Evolutionary conservation across 306 rosid species (phyloP), one percentile per base, ranked within the genome.

Genomic region (Ochetophila trinervis): DNA sequence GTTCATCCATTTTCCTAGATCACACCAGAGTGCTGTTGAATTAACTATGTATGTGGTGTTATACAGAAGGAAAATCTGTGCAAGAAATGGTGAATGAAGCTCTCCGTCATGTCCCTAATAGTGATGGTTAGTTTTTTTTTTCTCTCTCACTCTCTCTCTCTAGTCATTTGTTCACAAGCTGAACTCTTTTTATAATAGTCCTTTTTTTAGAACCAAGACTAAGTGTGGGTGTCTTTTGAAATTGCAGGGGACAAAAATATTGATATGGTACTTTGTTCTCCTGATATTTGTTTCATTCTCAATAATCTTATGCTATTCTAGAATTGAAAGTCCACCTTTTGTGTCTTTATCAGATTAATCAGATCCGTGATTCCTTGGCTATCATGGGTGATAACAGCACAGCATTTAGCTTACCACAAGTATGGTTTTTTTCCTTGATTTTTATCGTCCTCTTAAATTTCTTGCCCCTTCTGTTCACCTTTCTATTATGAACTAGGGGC

Each of bases 321-420:
- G 53, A 60, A 69, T 45, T 67, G 59, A 74, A 64, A 54, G 63
- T 36, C 45, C 64, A 62, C 53, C 60, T 69, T 65, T 67, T 69
- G 65, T 77, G 14, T 66, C 74, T 57, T 81, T 67, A 71, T 72
- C 84, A 93, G 99, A 90, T 93, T 63, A 93, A 93, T 80, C 97
- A 87, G 80, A 93, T 93, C 73, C 86, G 99, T 60, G 94, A 93
- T 44, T 93, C 97, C 18, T 79, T 93, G 78, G 97, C 97, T 81
- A 67, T 86, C 30, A 93, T 90, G 99, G 99, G 99, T 65, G 88
- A 88, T 78, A 87, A 90, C 77, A 93, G 91, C 61, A 93, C 99
- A 47, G 99, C 97, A 52, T 93, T 93, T 72, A 87, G 96, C 77
- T 78, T 93, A 74, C 99, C 99, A 10, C 99, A 93, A 82, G 99